Evolutionary conservation across 179 eudicot species (phyloP), one percentile per base, ranked within the genome.

Genomic region (Amaranthus tricolor): DNA sequence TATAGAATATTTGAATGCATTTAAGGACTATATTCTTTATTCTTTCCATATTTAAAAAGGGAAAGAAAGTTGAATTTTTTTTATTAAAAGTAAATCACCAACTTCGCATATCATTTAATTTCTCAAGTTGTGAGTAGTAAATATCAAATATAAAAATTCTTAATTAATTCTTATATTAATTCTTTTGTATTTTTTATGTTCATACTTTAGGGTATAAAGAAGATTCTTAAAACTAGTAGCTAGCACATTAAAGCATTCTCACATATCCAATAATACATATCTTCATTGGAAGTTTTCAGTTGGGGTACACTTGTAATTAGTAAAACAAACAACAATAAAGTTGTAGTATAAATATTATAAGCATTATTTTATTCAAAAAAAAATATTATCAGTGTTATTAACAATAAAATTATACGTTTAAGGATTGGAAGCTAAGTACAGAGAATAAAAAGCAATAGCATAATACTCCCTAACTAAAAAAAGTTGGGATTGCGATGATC

Each of bases 51-150:
- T 21, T 49, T 15, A 43, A 54, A 19, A 53, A 24, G 45, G 20
- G 44, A 11, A 47, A 31, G 17, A 51, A 76, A 50, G 47, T 17
- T 17, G 40, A 68, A 76, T 19, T 56, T 20, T 75, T 75, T 66
- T 40, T 43, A 48, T 50, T 59, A 58, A 49, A 16, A 45, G 52
- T 50, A 16, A 9, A 16, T 56, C 5, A 51, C 13, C 68, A 50
- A n/a, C 62, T 55, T 68, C n/a, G 52, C 45, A 70, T 55, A 8
- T 43, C 60, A 10, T 21, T 17, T 69, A n/a, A 31, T 63, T 43
- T 56, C 48, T 10, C 21, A 70, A 70, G 12, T 55, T 62, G 48
- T 15, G 67, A 63, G 49, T 63, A 5, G 47, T 31, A 31, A 62
- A 31, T 24, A 10, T 31, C 63, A 19, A 62, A 24, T 45, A 24